These are phyloP conservation scores for Nicotiana undulata DNA, from an alignment of 257 asterid genomes.

Conservation along the genomic window DNA sequence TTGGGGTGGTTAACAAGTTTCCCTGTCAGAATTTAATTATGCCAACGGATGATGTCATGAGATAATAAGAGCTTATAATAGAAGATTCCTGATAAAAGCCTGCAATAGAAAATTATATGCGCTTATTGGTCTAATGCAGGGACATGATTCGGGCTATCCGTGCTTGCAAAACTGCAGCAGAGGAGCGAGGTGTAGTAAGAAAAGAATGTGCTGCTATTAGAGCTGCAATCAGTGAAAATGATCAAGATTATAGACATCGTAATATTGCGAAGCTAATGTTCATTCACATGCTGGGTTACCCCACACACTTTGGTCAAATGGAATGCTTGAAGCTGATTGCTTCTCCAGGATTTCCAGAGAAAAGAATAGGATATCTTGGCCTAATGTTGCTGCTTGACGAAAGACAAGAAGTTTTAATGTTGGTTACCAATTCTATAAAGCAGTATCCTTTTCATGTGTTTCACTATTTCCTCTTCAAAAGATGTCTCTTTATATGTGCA, in stretches of 20 bases:
- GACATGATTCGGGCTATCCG: constrained; percentile 99
- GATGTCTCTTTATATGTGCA: not conserved
- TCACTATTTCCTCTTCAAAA: not conserved
- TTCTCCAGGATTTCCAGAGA: constrained; percentile 95
- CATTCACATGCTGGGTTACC: constrained; percentile 99
- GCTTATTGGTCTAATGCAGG: constrained; percentile 43
- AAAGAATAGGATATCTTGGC: constrained; percentile 98
- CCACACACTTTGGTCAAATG: constrained; percentile 99
- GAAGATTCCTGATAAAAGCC: not conserved
- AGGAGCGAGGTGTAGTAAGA: constrained; percentile 94
- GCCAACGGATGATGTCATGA: not conserved
- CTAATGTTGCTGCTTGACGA: constrained; percentile 98
- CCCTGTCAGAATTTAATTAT: not conserved
- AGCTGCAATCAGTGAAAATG: constrained; percentile 87
- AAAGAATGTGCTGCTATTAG: constrained; percentile 99
- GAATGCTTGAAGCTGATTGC: constrained; percentile 95
- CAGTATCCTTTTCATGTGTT: constrained; percentile 55
- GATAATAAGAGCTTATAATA: not conserved
- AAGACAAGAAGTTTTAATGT: constrained; percentile 99
- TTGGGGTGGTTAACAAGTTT: not conserved
- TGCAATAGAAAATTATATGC: not conserved
- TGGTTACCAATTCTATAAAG: constrained; percentile 95
- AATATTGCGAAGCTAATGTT: constrained; percentile 98
- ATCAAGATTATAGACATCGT: constrained; percentile 86
- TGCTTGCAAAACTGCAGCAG: constrained; percentile 98